These are phyloP conservation scores for Ziziphus jujuba DNA, from an alignment of 306 rosid species.

Conservation along the genomic window DNA sequence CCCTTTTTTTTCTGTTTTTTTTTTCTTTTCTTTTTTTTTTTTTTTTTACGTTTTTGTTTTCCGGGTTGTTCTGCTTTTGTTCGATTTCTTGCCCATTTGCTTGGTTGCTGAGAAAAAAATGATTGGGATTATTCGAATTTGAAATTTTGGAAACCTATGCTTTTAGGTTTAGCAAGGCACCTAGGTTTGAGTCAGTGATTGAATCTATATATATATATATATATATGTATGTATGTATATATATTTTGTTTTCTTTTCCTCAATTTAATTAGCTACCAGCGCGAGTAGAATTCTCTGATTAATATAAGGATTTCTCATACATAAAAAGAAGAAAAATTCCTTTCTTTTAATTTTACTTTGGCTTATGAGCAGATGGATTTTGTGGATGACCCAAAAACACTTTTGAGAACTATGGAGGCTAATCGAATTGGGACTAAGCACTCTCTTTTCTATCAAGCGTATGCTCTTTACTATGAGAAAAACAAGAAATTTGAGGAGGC, in stretches of 20 bases:
- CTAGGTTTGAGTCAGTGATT: background rate
- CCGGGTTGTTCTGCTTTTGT: constrained; percentile 1
- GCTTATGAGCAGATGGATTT: constrained; percentile 74
- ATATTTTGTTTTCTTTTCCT: too few relatives aligned
- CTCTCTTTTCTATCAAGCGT: constrained; percentile 79
- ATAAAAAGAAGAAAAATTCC: background rate
- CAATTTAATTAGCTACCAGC: background rate
- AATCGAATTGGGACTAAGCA: constrained; percentile 68
- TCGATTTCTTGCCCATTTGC: background rate
- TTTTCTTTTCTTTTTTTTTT: background rate
- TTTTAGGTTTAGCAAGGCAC: constrained; percentile 13
- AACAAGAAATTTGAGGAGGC: constrained; percentile 72
- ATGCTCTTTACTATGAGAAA: constrained; percentile 75
- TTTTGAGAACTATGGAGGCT: constrained; percentile 73
- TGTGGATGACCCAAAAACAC: constrained; percentile 57
- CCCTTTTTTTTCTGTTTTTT: background rate
- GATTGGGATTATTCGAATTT: constrained; percentile 7
- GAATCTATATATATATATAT: too few relatives aligned
- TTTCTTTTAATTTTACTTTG: background rate
- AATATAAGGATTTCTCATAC: background rate
- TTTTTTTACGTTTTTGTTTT: background rate
- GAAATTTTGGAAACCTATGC: background rate
- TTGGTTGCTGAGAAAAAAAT: constrained; percentile 28
- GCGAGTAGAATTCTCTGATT: background rate
- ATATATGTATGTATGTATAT: too few relatives aligned